Evolutionary conservation across 495 filamentous ascomycete genomes (phyloP).

Genomic region (Xylaria palmicola): DNA sequence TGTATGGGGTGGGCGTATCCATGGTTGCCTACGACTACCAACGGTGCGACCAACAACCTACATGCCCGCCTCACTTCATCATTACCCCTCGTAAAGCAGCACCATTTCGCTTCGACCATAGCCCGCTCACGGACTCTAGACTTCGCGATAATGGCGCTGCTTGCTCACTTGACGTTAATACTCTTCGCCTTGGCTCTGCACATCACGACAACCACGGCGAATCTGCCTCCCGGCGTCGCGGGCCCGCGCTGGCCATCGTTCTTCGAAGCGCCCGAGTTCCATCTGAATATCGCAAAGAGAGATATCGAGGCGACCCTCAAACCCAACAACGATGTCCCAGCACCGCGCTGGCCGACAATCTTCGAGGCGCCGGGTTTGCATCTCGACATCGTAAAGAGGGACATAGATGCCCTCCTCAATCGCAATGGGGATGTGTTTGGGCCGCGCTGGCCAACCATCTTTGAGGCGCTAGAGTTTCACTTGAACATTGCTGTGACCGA

Average conservation of each 20-base stretch:
- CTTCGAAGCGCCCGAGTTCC: neutral
- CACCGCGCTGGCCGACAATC: neutral
- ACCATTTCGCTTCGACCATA: too few species aligned
- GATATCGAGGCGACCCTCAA: neutral
- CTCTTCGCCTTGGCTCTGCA: neutral
- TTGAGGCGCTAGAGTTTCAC: neutral
- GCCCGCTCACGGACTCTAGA: too few species aligned
- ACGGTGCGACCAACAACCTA: too few species aligned
- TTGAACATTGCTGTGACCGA: neutral
- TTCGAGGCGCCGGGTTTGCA: neutral
- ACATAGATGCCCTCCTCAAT: neutral
- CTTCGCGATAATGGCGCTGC: neutral
- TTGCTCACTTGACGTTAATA: neutral
- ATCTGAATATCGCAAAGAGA: neutral
- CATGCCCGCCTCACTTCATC: too few species aligned
- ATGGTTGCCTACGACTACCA: too few species aligned
- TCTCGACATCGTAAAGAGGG: neutral
- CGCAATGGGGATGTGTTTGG: neutral
- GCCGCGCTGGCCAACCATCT: neutral
- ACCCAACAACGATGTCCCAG: neutral
- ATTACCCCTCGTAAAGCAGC: too few species aligned
- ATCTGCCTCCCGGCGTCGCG: neutral
- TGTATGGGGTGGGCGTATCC: too few species aligned
- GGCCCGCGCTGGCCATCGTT: conserved; percentile 1
- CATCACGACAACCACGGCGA: neutral